phyloP scores from a whole-genome alignment of 2,329 filamentous ascomycete genomes.

The Didymella arachidicola region DNA sequence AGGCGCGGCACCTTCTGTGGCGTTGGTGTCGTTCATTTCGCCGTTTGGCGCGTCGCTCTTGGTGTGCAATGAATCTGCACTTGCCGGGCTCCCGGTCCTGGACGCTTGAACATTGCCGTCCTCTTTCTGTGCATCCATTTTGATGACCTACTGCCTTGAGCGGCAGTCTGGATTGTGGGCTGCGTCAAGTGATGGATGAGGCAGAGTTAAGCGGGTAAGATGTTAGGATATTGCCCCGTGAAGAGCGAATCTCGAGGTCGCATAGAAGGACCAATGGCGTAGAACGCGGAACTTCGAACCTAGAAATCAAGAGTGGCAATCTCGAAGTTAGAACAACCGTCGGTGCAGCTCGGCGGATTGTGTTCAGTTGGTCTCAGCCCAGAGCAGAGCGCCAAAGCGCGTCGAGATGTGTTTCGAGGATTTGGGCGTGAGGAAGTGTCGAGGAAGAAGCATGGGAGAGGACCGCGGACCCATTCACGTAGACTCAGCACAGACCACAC shows the following conservation, averaged over 20 bases:
- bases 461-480: conserved; percentile 35
- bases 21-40: conserved; percentile 27
- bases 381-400: conserved; percentile 20
- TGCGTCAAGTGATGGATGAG: conserved; percentile 33
- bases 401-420: conserved; percentile 30
- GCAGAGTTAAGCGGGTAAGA: conserved; percentile 35
- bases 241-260: conserved; percentile 48
- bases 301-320: conserved; percentile 27
- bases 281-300: conserved; percentile 40
- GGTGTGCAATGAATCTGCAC: conserved; percentile 40
- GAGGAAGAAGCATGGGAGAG: conserved; percentile 29
- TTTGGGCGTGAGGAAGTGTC: conserved; percentile 36
- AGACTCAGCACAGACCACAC: conserved; percentile 5
- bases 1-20: conserved; percentile 38
- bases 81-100: conserved; percentile 41
- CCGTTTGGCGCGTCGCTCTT: conserved; percentile 40
- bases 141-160: conserved; percentile 36
- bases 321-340: conserved; percentile 12
- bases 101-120: conserved; percentile 47
- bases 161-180: conserved; percentile 28
- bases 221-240: conserved; percentile 37
- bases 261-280: conserved; percentile 47
- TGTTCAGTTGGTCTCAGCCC: conserved; percentile 20
- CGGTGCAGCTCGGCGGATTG: conserved; percentile 31
- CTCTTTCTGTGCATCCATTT: conserved; percentile 49